A percentile compares a stretch with the other conserved stretches of the same genome.
Conservation (phyloP, 1,139 yeast genomes). For the Entelexis paramagnoliae region DNA sequence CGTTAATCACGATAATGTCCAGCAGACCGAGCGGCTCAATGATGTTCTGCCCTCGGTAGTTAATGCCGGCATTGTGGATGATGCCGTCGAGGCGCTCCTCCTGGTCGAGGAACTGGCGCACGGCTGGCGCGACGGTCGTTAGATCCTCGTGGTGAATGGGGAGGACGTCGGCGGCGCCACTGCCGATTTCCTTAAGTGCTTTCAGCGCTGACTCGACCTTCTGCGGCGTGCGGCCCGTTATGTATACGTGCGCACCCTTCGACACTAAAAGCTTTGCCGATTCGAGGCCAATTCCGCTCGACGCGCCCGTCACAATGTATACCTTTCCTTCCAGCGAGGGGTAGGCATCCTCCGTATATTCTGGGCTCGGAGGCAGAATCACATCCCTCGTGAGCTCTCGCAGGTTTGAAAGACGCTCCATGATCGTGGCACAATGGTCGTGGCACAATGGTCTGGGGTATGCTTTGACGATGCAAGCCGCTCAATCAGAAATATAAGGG, state of each 20-base stretch:
- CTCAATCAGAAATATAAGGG: background rate
- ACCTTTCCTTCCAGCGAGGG: conserved; percentile 38
- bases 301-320: conserved; percentile 31
- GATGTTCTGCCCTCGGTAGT: conserved; percentile 36
- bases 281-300: conserved; percentile 29
- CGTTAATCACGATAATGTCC: conserved; percentile 42
- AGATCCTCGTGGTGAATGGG: conserved; percentile 39
- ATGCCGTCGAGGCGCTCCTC: conserved; percentile 35
- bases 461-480: too few relatives aligned
- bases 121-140: conserved; percentile 37
- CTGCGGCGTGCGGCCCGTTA: conserved; percentile 26
- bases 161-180: conserved; percentile 22
- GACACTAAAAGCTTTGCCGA: conserved; percentile 24
- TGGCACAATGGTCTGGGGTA: too few relatives aligned
- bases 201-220: conserved; percentile 22
- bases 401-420: conserved; percentile 8
- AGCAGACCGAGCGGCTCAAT: conserved; percentile 39
- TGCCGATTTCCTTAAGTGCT: conserved; percentile 18
- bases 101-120: conserved; percentile 30
- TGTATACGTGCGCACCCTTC: conserved; percentile 28
- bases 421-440: background rate
- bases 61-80: conserved; percentile 46
- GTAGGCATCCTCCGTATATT: conserved; percentile 28
- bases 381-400: conserved; percentile 19
- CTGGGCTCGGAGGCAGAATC: conserved; percentile 13